Evolutionary conservation across 2,329 filamentous ascomycete species (phyloP).

Genomic region (Sclerotinia spermophila): DNA sequence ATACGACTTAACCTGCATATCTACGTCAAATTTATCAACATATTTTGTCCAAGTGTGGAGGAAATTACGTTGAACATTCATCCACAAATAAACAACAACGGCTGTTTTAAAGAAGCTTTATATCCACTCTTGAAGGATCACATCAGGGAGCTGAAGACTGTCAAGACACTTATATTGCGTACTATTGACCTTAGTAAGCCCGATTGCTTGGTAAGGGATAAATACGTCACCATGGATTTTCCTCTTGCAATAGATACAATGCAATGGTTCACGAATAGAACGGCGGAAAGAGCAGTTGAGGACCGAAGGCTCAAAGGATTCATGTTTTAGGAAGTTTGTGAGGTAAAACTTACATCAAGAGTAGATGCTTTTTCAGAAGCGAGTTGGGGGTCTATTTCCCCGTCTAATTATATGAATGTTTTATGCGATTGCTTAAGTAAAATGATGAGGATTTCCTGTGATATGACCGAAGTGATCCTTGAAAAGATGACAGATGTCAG

Average conservation of each 20-base stretch:
- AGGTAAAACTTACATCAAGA: neutral
- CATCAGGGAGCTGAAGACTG: neutral
- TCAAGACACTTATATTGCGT: neutral
- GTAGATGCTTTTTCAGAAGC: neutral
- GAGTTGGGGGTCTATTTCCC: neutral
- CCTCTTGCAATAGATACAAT: neutral
- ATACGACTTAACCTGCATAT: neutral
- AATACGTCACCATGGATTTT: neutral
- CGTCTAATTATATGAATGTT: neutral
- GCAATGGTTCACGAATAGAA: neutral
- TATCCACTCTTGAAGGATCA: neutral
- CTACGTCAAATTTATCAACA: neutral
- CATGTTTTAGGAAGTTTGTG: neutral
- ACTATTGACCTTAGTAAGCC: neutral
- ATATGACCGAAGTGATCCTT: neutral
- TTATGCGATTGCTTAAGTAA: no score
- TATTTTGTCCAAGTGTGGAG: neutral
- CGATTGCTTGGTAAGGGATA: neutral
- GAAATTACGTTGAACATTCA: neutral
- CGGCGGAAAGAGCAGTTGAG: neutral
- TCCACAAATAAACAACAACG: neutral
- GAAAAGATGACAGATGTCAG: neutral
- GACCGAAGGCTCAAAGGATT: neutral
- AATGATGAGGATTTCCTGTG: no score
- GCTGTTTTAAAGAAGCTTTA: neutral